A percentile compares a stretch with the other conserved stretches of the same genome.
phyloP scores from a whole-genome alignment of 306 rosid genomes.

The Acmispon strigosus region DNA sequence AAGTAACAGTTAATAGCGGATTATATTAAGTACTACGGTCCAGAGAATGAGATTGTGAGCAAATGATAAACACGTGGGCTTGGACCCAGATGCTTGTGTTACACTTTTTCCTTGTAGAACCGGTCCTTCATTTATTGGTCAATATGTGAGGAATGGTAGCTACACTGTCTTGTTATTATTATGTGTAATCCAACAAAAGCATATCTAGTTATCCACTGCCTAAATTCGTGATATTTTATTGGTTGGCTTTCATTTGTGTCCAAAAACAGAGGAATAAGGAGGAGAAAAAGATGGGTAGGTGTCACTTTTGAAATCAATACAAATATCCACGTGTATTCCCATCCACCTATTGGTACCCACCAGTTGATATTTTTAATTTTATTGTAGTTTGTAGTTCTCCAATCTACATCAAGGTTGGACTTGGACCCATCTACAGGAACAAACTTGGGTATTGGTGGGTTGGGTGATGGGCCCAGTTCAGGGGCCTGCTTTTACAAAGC shows the following conservation, averaged over 20 bases:
- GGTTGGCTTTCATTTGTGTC: conserved; percentile 15
- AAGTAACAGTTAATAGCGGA: background rate
- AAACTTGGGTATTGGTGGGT: background rate
- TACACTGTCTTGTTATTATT: background rate
- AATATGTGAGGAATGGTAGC: conserved; percentile 14
- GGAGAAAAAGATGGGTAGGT: conserved; percentile 6
- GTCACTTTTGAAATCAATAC: conserved; percentile 5
- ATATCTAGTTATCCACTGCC: background rate
- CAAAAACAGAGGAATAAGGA: background rate
- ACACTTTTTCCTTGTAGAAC: background rate
- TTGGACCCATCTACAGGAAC: background rate
- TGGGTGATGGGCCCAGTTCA: background rate
- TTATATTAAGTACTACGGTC: conserved; percentile 1
- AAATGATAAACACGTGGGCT: conserved; percentile 30
- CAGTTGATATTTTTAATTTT: conserved; percentile 6
- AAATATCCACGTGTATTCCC: background rate
- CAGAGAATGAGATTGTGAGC: conserved; percentile 11
- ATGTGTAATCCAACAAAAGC: conserved; percentile 9
- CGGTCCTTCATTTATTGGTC: conserved; percentile 17
- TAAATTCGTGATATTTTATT: conserved; percentile 15
- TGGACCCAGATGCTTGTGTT: background rate
- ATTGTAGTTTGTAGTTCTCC: no score
- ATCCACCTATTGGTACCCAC: background rate
- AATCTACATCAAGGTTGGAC: background rate
- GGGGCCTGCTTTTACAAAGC: background rate